phyloP scores from a whole-genome alignment of 2,329 filamentous ascomycete genomes.

The Neofusicoccum ribis region DNA sequence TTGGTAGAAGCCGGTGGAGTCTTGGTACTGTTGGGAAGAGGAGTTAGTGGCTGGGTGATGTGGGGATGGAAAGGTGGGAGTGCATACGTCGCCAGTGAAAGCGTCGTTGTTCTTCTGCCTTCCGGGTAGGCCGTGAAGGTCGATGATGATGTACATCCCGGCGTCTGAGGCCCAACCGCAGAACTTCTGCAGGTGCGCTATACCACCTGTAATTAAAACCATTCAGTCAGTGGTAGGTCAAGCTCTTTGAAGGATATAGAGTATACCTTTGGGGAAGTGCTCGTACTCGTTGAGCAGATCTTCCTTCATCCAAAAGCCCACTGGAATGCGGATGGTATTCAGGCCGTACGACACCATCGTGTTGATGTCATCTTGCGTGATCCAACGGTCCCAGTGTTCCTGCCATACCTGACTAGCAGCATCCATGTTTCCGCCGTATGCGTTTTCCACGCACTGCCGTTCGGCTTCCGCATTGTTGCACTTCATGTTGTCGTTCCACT shows the following conservation, averaged over 20 bases:
- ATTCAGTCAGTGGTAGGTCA: neutral
- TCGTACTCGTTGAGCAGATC: conserved; percentile 50
- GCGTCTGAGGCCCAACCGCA: conserved; percentile 52
- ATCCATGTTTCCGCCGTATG: conserved; percentile 25
- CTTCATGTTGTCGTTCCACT: conserved; percentile 50
- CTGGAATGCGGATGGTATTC: conserved; percentile 56
- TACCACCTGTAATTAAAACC: conserved; percentile 33
- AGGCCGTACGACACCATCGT: conserved; percentile 52
- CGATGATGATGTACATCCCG: conserved; percentile 55
- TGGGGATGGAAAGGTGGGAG: neutral
- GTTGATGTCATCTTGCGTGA: conserved; percentile 51
- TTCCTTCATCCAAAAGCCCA: conserved; percentile 59
- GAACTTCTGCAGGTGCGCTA: conserved; percentile 50
- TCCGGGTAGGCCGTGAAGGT: conserved; percentile 50
- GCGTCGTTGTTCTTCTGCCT: conserved; percentile 47
- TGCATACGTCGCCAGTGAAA: conserved; percentile 47
- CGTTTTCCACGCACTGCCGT: conserved; percentile 52
- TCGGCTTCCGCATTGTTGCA: conserved; percentile 49
- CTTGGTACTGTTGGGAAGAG: conserved; percentile 29
- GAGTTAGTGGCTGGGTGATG: neutral
- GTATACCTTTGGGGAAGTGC: conserved; percentile 46
- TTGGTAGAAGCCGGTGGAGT: conserved; percentile 54
- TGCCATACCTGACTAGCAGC: conserved; percentile 51
- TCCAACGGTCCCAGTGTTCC: conserved; percentile 54
- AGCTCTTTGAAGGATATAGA: too few species aligned